phyloP scores from a whole-genome alignment of 352 stramenopile genomes.

The Phytophthora constricta region DNA sequence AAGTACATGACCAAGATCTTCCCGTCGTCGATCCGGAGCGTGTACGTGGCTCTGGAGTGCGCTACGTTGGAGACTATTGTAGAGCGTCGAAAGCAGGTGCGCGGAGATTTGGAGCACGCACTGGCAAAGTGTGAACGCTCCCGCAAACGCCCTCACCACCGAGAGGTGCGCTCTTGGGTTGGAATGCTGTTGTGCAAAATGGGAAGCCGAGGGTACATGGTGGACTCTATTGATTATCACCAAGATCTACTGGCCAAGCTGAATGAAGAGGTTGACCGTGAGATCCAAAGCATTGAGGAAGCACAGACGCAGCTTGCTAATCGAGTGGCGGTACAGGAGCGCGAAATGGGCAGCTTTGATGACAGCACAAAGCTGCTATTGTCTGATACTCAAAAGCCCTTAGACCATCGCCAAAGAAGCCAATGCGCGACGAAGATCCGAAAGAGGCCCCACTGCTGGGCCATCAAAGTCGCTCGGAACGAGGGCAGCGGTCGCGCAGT shows the following conservation, averaged over 20 bases:
- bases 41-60: constrained; percentile 81
- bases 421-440: constrained; percentile 22
- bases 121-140: constrained; percentile 56
- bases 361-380: constrained; percentile 26
- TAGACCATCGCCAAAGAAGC: no score
- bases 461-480: background rate
- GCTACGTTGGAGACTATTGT: constrained; percentile 59
- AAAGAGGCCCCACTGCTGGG: constrained; percentile 26
- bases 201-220: constrained; percentile 39
- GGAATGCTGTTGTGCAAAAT: constrained; percentile 47
- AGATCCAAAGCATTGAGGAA: constrained; percentile 71
- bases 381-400: constrained; percentile 11
- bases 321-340: constrained; percentile 44
- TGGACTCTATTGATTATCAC: constrained; percentile 74
- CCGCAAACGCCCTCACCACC: constrained; percentile 50
- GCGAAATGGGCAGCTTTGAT: constrained; percentile 29
- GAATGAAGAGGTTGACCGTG: constrained; percentile 62
- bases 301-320: constrained; percentile 57
- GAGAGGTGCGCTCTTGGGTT: constrained; percentile 51
- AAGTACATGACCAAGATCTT: constrained; percentile 81
- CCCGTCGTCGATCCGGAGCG: constrained; percentile 57
- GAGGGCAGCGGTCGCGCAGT: constrained; percentile 17
- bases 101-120: constrained; percentile 58
- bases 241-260: constrained; percentile 60
- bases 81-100: constrained; percentile 52